These are phyloP conservation scores for Hyphopichia pseudoburtonii DNA, from an alignment of 1,139 yeast species.

Conservation along the genomic window DNA sequence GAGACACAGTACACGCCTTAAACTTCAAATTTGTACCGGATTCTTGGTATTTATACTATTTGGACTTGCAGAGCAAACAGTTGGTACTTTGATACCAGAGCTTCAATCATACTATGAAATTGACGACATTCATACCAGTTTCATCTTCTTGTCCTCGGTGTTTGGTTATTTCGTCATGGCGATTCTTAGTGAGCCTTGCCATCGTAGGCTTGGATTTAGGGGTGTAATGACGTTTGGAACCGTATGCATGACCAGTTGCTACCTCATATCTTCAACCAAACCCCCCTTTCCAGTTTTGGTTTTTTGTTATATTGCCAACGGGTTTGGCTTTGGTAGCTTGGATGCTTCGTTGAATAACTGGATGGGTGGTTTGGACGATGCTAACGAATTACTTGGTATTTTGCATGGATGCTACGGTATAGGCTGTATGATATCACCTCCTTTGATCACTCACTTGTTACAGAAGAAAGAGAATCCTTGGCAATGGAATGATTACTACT, in stretches of 20 bases:
- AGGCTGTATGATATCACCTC: slow-evolving; percentile 68
- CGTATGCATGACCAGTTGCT: slow-evolving; percentile 29
- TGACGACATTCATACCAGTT: slow-evolving; percentile 39
- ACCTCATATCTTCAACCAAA: slow-evolving; percentile 23
- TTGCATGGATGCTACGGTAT: slow-evolving; percentile 70
- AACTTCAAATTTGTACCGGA: slow-evolving; percentile 40
- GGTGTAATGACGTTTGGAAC: slow-evolving; percentile 40
- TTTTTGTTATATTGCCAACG: slow-evolving; percentile 42
- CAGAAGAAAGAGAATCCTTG: slow-evolving; percentile 35
- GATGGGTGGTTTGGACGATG: slow-evolving; percentile 55
- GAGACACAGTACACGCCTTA: slow-evolving; percentile 33
- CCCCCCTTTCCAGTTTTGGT: slow-evolving; percentile 41
- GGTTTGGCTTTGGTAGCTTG: slow-evolving; percentile 59
- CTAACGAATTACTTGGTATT: slow-evolving; percentile 64
- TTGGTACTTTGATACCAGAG: slow-evolving; percentile 56
- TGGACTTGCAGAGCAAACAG: slow-evolving; percentile 59
- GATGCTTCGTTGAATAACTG: slow-evolving; percentile 63
- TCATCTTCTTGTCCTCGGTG: slow-evolving; percentile 34
- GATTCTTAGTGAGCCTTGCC: slow-evolving; percentile 30
- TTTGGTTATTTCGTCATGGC: slow-evolving; percentile 44
- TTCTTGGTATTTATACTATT: slow-evolving; percentile 41
- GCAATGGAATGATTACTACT: slow-evolving; percentile 50
- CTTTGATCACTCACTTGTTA: slow-evolving; percentile 48
- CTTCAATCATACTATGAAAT: slow-evolving; percentile 45
- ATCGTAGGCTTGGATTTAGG: slow-evolving; percentile 32